Evolutionary conservation across 2,329 filamentous ascomycete species (phyloP).

Genomic region (Camillea tinctor): DNA sequence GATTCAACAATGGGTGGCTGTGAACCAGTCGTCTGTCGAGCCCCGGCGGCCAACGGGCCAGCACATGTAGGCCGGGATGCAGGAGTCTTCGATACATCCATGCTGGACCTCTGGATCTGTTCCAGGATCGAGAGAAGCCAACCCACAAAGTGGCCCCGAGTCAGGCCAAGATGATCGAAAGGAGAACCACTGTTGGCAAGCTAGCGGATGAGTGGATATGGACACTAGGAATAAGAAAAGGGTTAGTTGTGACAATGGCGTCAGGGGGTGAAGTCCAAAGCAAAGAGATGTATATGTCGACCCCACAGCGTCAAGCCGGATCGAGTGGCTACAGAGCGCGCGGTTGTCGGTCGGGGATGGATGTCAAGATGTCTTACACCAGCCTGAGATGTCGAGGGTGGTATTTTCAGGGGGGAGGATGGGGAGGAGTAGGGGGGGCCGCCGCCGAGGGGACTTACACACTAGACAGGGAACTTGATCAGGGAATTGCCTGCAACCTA

Average conservation of each 20-base stretch:
- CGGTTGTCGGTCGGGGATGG: conserved; percentile 24
- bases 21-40: conserved; percentile 22
- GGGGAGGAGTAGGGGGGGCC: not conserved
- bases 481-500: conserved; percentile 16
- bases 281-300: not conserved
- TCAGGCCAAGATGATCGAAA: conserved; percentile 16
- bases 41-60: conserved; percentile 14
- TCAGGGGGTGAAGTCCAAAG: not conserved
- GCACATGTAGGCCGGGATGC: conserved; percentile 19
- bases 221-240: conserved; percentile 8
- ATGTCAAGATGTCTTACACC: not conserved
- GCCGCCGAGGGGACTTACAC: no score
- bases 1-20: conserved; percentile 17
- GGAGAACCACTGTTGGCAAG: conserved; percentile 11
- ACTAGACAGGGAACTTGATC: not conserved
- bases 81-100: conserved; percentile 25
- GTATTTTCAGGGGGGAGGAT: conserved; percentile 27
- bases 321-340: conserved; percentile 28
- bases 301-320: conserved; percentile 15
- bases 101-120: conserved; percentile 20
- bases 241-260: conserved; percentile 5
- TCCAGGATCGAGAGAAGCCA: conserved; percentile 19
- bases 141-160: conserved; percentile 6
- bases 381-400: conserved; percentile 20
- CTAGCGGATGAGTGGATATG: conserved; percentile 2